Conservation (phyloP, 805 yeast genomes). For the Ogataea paradorogensis region DNA sequence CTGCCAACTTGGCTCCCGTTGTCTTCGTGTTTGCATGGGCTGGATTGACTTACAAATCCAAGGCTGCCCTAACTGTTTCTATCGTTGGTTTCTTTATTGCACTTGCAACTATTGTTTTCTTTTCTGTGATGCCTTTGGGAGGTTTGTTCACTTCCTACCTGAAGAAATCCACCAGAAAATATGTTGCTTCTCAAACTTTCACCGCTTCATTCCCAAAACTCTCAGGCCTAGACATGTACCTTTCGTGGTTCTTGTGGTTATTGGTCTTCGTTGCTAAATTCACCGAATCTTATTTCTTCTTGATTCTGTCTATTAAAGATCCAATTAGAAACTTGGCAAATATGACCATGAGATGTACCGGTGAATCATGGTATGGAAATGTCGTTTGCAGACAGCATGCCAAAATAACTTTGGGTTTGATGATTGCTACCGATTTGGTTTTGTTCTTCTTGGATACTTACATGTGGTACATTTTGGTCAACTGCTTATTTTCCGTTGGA, state of each 20-base stretch:
- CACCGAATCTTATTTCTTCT: conserved; percentile 87
- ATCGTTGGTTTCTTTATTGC: conserved; percentile 90
- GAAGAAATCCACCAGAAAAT: conserved; percentile 81
- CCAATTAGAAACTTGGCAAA: conserved; percentile 88
- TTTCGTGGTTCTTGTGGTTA: conserved; percentile 90
- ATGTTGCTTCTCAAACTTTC: conserved; percentile 91
- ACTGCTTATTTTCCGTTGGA: conserved; percentile 94
- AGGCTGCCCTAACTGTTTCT: conserved; percentile 72
- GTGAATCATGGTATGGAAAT: conserved; percentile 87
- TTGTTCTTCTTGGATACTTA: conserved; percentile 98
- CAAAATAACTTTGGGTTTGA: conserved; percentile 83
- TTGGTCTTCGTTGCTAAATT: conserved; percentile 87
- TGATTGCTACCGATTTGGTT: conserved; percentile 88
- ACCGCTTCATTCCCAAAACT: conserved; percentile 87
- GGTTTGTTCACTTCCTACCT: conserved; percentile 91
- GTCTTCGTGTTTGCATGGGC: conserved; percentile 83
- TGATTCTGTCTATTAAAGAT: conserved; percentile 86
- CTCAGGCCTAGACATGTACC: conserved; percentile 89
- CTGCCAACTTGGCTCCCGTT: conserved; percentile 78
- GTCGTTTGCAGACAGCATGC: conserved; percentile 82
- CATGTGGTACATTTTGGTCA: conserved; percentile 96
- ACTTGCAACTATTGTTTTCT: conserved; percentile 76
- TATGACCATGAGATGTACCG: conserved; percentile 88
- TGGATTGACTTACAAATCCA: conserved; percentile 61
- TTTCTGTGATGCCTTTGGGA: conserved; percentile 94